phyloP scores from a whole-genome alignment of 495 filamentous ascomycete species.

The Penicillium herquei region DNA sequence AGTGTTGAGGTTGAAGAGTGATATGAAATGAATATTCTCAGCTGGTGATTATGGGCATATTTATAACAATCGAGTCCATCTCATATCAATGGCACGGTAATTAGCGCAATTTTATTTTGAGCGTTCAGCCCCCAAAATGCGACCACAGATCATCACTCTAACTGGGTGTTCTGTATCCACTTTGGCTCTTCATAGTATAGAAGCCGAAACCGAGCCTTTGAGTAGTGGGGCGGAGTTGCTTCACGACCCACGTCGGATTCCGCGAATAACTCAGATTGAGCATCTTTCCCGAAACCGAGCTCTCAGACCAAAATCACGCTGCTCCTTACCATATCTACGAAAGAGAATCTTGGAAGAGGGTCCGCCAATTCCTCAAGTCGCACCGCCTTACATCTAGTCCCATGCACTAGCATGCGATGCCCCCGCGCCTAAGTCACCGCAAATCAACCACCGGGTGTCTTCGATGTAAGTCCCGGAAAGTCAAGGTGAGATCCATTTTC shows the following conservation, averaged over 20 bases:
- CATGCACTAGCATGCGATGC: conserved; percentile 7
- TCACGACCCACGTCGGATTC: background rate
- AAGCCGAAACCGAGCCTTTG: background rate
- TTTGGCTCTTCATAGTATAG: conserved; percentile 1
- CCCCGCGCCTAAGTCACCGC: conserved; percentile 29
- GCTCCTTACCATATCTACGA: no score
- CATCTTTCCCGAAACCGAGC: conserved; percentile 13
- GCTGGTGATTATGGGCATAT: background rate
- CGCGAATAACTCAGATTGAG: background rate
- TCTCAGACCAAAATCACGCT: background rate
- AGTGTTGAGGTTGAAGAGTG: background rate
- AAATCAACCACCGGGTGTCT: conserved; percentile 46
- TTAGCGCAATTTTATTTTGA: background rate
- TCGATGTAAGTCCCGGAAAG: conserved; percentile 47
- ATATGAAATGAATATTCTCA: background rate
- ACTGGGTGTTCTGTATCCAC: background rate
- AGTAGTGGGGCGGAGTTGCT: background rate
- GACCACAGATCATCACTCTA: no score
- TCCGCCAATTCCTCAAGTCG: no score
- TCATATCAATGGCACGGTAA: background rate
- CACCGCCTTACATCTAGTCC: no score
- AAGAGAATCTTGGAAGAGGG: no score
- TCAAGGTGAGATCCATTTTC: conserved; percentile 32
- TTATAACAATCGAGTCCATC: background rate
- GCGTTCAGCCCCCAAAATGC: no score